Conservation (phyloP, 805 yeast genomes). For the Yarrowia sp. region DNA sequence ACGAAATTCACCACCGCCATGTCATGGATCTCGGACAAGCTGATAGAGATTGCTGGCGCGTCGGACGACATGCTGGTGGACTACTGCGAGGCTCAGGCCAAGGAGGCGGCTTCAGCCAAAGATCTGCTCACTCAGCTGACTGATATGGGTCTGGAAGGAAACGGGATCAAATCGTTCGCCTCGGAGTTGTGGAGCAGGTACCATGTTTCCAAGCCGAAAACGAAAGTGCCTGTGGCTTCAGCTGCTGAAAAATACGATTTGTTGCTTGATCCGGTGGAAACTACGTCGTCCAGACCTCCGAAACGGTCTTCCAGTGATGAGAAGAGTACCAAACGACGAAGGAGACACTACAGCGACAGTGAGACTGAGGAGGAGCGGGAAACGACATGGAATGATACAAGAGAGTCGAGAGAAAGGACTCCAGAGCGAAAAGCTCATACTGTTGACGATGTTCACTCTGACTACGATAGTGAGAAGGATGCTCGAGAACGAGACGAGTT, state of each 20-base stretch:
- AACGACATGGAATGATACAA: too few relatives aligned
- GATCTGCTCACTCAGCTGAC: constrained; percentile 29
- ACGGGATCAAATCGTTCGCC: constrained; percentile 29
- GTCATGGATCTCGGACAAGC: constrained; percentile 33
- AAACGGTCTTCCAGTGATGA: not conserved
- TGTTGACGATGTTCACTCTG: constrained; percentile 41
- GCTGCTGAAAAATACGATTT: not conserved
- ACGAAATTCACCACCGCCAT: not conserved
- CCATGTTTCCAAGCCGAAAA: constrained; percentile 12
- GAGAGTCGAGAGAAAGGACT: not conserved
- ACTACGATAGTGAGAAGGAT: constrained; percentile 45
- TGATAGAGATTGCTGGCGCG: constrained; percentile 32
- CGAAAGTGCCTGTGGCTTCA: not conserved
- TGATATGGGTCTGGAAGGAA: constrained; percentile 32
- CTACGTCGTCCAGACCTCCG: not conserved
- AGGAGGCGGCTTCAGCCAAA: constrained; percentile 30
- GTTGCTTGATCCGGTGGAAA: not conserved
- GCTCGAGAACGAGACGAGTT: constrained; percentile 38
- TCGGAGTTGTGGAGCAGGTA: constrained; percentile 29
- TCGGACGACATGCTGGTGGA: constrained; percentile 35
- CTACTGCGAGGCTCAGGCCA: constrained; percentile 36
- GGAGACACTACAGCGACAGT: not conserved
- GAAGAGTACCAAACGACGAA: constrained; percentile 1
- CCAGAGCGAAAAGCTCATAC: constrained; percentile 39
- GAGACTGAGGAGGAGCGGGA: not conserved